Percentiles rank a stretch among this genome's conserved stretches.
Conservation (phyloP, 768 basidiomycete species). For the Suillus subalutaceus region DNA sequence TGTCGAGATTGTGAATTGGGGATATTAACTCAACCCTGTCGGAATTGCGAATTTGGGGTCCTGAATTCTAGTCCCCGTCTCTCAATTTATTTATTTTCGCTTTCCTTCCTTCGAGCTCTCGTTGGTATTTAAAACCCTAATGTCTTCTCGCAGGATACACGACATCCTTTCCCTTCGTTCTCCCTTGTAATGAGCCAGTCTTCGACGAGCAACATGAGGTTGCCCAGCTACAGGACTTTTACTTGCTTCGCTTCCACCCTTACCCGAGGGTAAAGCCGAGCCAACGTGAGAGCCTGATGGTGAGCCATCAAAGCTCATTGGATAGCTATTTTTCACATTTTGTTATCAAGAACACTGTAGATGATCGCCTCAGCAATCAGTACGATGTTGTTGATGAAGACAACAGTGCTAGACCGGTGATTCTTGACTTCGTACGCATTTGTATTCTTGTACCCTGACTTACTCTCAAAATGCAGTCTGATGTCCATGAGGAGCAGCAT, state of each 20-base stretch:
- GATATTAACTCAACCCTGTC: constrained; percentile 12
- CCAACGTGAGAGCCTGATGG: constrained; percentile 28
- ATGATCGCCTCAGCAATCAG: neutral
- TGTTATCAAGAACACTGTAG: constrained; percentile 16
- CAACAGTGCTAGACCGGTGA: neutral
- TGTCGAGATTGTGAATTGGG: constrained; percentile 9
- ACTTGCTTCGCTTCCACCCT: constrained; percentile 32
- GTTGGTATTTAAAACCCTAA: constrained; percentile 9
- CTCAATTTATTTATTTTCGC: constrained; percentile 8
- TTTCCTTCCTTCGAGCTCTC: constrained; percentile 8
- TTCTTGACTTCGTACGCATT: neutral
- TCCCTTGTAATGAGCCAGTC: neutral
- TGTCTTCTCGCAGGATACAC: neutral
- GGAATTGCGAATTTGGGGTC: constrained; percentile 10
- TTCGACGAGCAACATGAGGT: constrained; percentile 19
- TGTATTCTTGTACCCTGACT: neutral
- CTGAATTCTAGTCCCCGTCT: neutral
- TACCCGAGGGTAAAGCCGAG: constrained; percentile 29
- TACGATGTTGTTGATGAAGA: constrained; percentile 5
- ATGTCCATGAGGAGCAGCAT: constrained; percentile 16
- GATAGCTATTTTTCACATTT: constrained; percentile 11
- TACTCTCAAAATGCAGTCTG: neutral
- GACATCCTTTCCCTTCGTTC: constrained; percentile 1
- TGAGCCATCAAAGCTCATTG: constrained; percentile 15
- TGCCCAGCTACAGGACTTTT: constrained; percentile 32